These are phyloP conservation scores for Tylopilus rubrobrunneus DNA, from an alignment of 768 basidiomycete species.

Conservation along the genomic window DNA sequence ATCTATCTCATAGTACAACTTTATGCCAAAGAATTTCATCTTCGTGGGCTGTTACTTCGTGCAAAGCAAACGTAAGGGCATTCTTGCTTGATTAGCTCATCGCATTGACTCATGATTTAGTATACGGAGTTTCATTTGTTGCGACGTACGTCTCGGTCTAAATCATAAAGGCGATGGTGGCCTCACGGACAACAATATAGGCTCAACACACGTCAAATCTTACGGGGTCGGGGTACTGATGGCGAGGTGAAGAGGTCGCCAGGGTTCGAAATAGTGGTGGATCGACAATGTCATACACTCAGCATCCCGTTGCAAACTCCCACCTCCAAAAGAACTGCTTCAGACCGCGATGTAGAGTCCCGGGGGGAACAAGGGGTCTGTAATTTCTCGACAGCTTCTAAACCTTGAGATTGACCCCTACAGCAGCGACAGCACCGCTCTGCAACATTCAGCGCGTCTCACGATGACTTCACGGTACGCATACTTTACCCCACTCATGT, in stretches of 20 bases:
- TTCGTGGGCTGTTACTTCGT: constrained; percentile 62
- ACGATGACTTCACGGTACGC: constrained; percentile 8
- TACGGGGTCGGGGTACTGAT: constrained; percentile 56
- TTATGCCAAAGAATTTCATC: constrained; percentile 50
- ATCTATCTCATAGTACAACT: constrained; percentile 45
- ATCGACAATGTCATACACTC: neutral
- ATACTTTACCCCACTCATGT: neutral
- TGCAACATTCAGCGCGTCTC: neutral
- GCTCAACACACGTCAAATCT: constrained; percentile 55
- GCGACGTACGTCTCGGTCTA: constrained; percentile 47
- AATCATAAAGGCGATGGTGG: neutral
- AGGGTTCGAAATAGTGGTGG: constrained; percentile 26
- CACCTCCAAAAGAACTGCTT: neutral
- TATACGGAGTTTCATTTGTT: constrained; percentile 64
- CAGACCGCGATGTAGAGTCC: neutral
- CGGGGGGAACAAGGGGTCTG: constrained; percentile 8
- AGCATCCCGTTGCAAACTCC: constrained; percentile 3
- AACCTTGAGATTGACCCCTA: neutral
- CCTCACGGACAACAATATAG: constrained; percentile 30
- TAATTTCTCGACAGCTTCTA: neutral
- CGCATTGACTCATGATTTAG: constrained; percentile 27
- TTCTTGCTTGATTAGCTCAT: neutral
- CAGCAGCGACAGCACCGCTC: neutral
- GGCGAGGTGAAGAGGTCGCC: constrained; percentile 24
- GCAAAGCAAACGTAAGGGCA: constrained; percentile 55